Evolutionary conservation across 2,329 filamentous ascomycete genomes (phyloP), one percentile per base, ranked within the genome.

Genomic region (Chaetothyriales sp.): DNA sequence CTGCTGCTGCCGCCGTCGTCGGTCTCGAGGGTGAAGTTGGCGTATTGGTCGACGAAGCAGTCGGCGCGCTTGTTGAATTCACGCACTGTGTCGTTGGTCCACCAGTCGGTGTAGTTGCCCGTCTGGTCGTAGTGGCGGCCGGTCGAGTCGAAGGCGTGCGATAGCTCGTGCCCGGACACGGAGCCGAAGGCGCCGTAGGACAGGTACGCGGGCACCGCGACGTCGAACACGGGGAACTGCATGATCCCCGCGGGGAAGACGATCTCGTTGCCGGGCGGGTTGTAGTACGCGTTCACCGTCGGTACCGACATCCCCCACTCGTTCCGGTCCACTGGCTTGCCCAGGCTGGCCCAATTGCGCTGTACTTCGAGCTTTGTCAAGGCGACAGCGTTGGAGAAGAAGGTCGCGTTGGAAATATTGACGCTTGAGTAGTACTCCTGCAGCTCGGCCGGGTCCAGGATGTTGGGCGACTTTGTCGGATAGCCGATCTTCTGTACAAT

Each of bases 401-500:
- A 79, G 0, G 69, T 66, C 3, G 70, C 64, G 0, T 70, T 64
- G 2, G 68, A 73, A 1, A 83, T 67, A 2, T 74, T 66, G 20
- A 82, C 66, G 0, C 65, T 63, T 1, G 64, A 61, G 61, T 85
- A 85, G 61, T 78, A 83, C 0, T 73, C 62, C 15, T 73, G 65
- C 1, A 85, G 67, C 5, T 68, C 71, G 7, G 68, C 63, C 0
- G 81, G 74, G 53, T 83, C 71, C 63, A 76, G 72, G 39, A 83
- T 74, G 54, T 83, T 70, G 1, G 81, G 81, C 52, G 55, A 54
- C 53, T 57, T 74, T 1, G 75, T 78, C 1, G 80, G 80, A 59
- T 82, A 84, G 1, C 80, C 81, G 49, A 85, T 80, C 61, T 83
- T 83, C 56, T 82, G 78, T 18, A 76, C 67, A 55, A 85, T 84